phyloP scores from a whole-genome alignment of 306 rosid genomes.

The Astragalus membranaceus region DNA sequence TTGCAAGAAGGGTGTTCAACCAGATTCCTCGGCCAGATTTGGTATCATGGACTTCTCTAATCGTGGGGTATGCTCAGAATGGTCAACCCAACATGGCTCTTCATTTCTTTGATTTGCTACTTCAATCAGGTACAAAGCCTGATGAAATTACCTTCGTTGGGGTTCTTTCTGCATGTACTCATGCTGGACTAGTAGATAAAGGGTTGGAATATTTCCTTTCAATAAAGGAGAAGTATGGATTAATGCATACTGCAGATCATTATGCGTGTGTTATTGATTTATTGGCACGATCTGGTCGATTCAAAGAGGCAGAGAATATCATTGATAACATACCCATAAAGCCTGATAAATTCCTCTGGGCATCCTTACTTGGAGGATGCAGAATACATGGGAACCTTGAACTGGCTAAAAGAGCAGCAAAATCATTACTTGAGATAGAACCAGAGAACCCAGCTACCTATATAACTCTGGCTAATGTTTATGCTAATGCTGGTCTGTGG shows the following conservation, averaged over 20 bases:
- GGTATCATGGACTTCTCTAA: slow-evolving; percentile 67
- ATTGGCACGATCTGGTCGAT: slow-evolving; percentile 57
- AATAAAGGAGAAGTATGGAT: slow-evolving; percentile 46
- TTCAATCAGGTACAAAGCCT: slow-evolving; percentile 50
- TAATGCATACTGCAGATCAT: slow-evolving; percentile 52
- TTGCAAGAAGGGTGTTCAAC: slow-evolving; percentile 46
- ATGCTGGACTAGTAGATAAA: slow-evolving; percentile 54
- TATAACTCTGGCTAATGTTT: slow-evolving; percentile 55
- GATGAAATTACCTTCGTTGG: slow-evolving; percentile 59
- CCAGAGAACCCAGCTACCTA: slow-evolving; percentile 69
- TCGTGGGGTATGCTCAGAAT: slow-evolving; percentile 61
- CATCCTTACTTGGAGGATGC: slow-evolving; percentile 68
- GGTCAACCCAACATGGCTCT: slow-evolving; percentile 55
- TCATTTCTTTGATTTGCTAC: slow-evolving; percentile 46
- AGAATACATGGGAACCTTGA: slow-evolving; percentile 60
- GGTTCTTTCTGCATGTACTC: slow-evolving; percentile 66
- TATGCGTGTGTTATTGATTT: slow-evolving; percentile 62
- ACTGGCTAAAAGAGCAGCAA: slow-evolving; percentile 49
- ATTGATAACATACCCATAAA: slow-evolving; percentile 52
- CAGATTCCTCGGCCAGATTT: slow-evolving; percentile 50
- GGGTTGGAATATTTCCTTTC: slow-evolving; percentile 59
- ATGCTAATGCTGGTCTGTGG: slow-evolving; percentile 60
- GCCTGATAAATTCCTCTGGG: slow-evolving; percentile 62
- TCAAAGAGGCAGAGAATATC: slow-evolving; percentile 49
- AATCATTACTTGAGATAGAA: slow-evolving; percentile 58